Percentiles rank a stretch among this genome's conserved stretches.
These are phyloP conservation scores for Ogataea pini DNA, from an alignment of 805 yeast genomes.

Conservation along the genomic window DNA sequence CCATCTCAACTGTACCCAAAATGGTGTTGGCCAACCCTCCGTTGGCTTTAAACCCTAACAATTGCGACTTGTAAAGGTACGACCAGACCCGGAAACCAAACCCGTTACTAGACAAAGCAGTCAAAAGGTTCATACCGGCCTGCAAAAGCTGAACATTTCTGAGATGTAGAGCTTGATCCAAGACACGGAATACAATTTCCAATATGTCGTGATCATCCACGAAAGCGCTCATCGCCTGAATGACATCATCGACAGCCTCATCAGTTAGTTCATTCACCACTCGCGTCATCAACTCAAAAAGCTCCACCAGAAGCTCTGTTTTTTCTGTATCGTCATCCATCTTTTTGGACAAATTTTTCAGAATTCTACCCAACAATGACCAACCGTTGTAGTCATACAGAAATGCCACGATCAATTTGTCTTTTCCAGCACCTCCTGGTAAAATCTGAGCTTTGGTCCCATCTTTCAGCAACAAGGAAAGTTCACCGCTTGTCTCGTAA, in stretches of 20 bases:
- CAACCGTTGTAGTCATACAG: conserved; percentile 80
- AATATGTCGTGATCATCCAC: conserved; percentile 37
- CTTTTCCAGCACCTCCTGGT: conserved; percentile 37
- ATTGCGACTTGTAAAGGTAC: conserved; percentile 63
- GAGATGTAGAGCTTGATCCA: conserved; percentile 65
- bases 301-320: conserved; percentile 43
- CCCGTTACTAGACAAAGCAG: conserved; percentile 43
- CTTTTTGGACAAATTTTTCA: conserved; percentile 58
- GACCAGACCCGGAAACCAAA: conserved; percentile 78
- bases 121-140: conserved; percentile 50
- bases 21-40: conserved; percentile 65
- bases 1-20: conserved; percentile 72
- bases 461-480: conserved; percentile 45
- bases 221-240: conserved; percentile 38
- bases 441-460: conserved; percentile 74
- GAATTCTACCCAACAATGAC: conserved; percentile 76
- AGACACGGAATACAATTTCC: conserved; percentile 62
- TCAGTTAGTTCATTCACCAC: conserved; percentile 43
- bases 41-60: conserved; percentile 60
- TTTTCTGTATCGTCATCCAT: conserved; percentile 42
- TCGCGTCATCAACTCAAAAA: conserved; percentile 51
- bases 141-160: conserved; percentile 49
- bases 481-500: conserved; percentile 44
- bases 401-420: conserved; percentile 55
- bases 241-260: conserved; percentile 28